A percentile compares a stretch with the other conserved stretches of the same genome.
Evolutionary conservation across 805 yeast genomes (phyloP).

Genomic region (Ogataea minuta): DNA sequence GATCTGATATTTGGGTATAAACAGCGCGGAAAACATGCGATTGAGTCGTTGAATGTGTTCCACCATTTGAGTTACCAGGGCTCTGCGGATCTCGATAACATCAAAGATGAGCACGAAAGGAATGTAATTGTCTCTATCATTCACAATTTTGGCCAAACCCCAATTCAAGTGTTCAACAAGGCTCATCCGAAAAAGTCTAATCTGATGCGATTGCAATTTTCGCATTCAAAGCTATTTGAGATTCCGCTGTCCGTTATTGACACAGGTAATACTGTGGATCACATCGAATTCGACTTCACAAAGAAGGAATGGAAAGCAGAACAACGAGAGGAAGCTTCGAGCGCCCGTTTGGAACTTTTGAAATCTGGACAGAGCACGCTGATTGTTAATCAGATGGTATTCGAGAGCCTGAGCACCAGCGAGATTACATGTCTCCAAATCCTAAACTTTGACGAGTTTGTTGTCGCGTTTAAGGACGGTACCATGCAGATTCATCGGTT

Average conservation of each 20-base stretch:
- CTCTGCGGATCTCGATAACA: conserved; percentile 70
- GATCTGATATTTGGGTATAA: conserved; percentile 80
- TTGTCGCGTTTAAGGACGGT: conserved; percentile 58
- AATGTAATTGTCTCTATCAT: conserved; percentile 79
- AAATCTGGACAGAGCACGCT: conserved; percentile 18
- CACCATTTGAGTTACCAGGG: conserved; percentile 85
- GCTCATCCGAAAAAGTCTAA: conserved; percentile 60
- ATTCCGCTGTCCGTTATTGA: conserved; percentile 43
- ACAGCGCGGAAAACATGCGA: conserved; percentile 72
- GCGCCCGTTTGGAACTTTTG: conserved; percentile 10
- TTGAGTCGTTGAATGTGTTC: conserved; percentile 68
- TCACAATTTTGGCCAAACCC: conserved; percentile 92
- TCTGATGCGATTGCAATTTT: conserved; percentile 37
- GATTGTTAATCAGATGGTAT: conserved; percentile 38
- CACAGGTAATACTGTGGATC: conserved; percentile 39
- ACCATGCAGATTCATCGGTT: conserved; percentile 44
- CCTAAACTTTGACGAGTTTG: conserved; percentile 40
- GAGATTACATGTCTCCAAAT: conserved; percentile 40
- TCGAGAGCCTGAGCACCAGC: conserved; percentile 42
- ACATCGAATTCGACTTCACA: conserved; percentile 44
- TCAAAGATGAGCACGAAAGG: conserved; percentile 70
- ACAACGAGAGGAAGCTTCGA: conserved; percentile 4
- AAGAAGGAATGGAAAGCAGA: conserved; percentile 52
- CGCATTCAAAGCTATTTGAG: conserved; percentile 30
- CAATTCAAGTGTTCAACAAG: conserved; percentile 62